Evolutionary conservation across 2,329 filamentous ascomycete genomes (phyloP), one percentile per base, ranked within the genome.

Genomic region (Diaporthe sp.): DNA sequence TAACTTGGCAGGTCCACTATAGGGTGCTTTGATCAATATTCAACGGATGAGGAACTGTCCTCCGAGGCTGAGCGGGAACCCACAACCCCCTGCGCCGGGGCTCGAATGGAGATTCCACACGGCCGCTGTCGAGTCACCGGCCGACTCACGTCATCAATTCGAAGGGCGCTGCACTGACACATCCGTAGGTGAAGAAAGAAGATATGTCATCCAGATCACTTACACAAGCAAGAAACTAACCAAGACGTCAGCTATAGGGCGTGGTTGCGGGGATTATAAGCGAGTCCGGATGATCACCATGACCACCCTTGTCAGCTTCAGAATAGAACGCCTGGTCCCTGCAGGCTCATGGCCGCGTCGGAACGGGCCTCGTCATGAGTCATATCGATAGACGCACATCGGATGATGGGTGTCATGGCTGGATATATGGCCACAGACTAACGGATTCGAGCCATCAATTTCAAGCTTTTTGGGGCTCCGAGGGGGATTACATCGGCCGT

Each of bases 1-100:
- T 68, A 68, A 53, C 47, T 68, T 53, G 47, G 47, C 47, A 70
- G 65, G 49, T 55, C 65, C 47, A 55, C 65, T 55, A 55, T 42
- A 55, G 49, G 65, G 65, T 70, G 34, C 47, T 42, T 55, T 70
- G 49, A 70, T 70, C 47, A 55, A 55, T 70, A 70, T 70, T 70
- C 34, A 42, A 70, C 65, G 49, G 65, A 70, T 70, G 65, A 70
- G 65, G 65, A 70, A 70, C 49, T 70, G 34, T 55, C 25, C 65
- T 34, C 65, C 65, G 65, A 31, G 49, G 49, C 34, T 53, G 63
- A 53, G 31, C 63, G 63, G 63, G 61, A n/a, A 53, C 63, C 31
- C 44, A 68, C 31, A 34, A 34, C 5, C 47, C 63, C 63, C 63
- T 68, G 63, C 63, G 47, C 8, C 47, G 31, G 47, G 25, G 37